Evolutionary conservation across 768 basidiomycete species (phyloP).

Genomic region (Auriculariales sp.): DNA sequence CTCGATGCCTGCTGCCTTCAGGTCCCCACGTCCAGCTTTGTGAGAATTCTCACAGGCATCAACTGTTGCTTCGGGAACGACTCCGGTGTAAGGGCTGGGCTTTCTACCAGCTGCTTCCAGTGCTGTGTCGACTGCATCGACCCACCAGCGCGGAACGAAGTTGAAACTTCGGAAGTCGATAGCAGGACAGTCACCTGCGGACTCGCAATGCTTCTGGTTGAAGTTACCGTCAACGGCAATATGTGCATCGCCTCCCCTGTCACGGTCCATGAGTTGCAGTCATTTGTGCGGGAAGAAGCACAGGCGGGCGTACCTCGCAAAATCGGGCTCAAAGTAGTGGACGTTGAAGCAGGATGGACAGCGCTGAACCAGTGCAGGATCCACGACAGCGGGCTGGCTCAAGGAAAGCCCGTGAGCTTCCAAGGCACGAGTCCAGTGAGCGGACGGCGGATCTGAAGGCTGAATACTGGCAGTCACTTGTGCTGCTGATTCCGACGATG

Average conservation of each 20-base stretch:
- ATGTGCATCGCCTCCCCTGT: constrained; percentile 22
- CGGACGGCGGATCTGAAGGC: too few species aligned
- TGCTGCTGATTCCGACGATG: background rate
- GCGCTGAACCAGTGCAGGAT: constrained; percentile 15
- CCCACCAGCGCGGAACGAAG: constrained; percentile 19
- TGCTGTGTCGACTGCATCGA: constrained; percentile 17
- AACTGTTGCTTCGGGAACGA: constrained; percentile 19
- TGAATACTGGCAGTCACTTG: background rate
- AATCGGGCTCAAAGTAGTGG: constrained; percentile 13
- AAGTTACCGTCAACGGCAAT: constrained; percentile 25
- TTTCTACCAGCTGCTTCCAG: constrained; percentile 14
- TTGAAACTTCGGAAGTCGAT: constrained; percentile 18
- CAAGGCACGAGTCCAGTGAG: background rate
- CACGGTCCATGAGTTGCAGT: constrained; percentile 5
- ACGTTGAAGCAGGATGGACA: constrained; percentile 21
- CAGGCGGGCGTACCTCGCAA: constrained; percentile 7
- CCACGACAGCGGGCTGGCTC: constrained; percentile 5
- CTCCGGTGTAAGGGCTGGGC: background rate
- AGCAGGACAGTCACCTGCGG: constrained; percentile 17
- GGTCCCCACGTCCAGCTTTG: background rate
- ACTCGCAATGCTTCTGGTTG: constrained; percentile 20
- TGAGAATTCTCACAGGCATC: background rate
- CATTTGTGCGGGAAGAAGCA: background rate
- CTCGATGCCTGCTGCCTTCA: background rate
- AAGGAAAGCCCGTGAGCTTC: background rate